phyloP scores from a whole-genome alignment of 331 rosid genomes.

The Saraca asoca region DNA sequence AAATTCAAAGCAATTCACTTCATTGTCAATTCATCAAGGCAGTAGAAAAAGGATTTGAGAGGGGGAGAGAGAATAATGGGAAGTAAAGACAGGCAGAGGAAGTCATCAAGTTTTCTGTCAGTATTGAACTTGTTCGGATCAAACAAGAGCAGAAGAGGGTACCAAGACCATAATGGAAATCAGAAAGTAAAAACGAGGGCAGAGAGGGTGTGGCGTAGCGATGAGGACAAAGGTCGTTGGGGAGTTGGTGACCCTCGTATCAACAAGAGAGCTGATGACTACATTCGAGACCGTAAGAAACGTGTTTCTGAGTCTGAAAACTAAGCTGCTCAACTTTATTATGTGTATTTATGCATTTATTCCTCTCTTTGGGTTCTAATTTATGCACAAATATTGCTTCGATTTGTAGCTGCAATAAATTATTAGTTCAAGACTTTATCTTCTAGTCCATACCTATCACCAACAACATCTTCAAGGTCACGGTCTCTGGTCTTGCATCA shows the following conservation, averaged over 20 bases:
- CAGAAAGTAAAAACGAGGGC: not conserved
- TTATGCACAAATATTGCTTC: not conserved
- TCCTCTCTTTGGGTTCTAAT: not conserved
- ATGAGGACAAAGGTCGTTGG: conserved; percentile 47
- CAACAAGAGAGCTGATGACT: conserved; percentile 42
- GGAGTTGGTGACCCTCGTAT: conserved; percentile 54
- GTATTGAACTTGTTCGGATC: conserved; percentile 42
- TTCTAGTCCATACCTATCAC: no score
- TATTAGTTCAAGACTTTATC: not conserved
- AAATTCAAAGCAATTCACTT: conserved; percentile 28
- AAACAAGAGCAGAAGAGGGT: conserved; percentile 29
- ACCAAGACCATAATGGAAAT: not conserved
- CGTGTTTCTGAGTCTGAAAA: conserved; percentile 32
- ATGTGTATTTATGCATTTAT: not conserved
- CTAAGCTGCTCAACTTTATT: conserved; percentile 9
- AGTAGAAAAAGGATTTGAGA: no score
- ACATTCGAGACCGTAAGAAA: conserved; percentile 43
- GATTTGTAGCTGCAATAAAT: not conserved
- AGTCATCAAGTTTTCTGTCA: conserved; percentile 31
- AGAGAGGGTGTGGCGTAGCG: conserved; percentile 40
- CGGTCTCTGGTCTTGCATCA: not conserved
- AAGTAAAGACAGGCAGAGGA: conserved; percentile 46
- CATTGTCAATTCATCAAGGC: not conserved
- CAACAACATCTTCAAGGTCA: no score
- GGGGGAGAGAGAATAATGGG: conserved; percentile 31